These are phyloP conservation scores for Colletotrichum paranaense DNA, from an alignment of 2,329 filamentous ascomycete species.

Conservation along the genomic window DNA sequence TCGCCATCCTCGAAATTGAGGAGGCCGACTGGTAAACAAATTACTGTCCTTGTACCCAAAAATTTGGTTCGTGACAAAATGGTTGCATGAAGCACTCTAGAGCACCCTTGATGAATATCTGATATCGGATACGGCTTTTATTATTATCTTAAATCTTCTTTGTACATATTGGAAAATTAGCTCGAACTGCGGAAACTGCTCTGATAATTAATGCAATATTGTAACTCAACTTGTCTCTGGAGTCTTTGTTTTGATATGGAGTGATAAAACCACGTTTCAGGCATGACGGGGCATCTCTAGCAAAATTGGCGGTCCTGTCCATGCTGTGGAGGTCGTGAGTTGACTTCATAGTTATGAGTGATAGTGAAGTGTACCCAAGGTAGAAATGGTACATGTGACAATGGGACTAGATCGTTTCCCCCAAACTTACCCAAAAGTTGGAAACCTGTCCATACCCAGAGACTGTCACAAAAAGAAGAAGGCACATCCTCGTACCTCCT, in stretches of 20 bases:
- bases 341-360: background rate
- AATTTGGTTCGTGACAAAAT: background rate
- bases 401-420: no score
- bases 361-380: background rate
- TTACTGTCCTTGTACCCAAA: no score
- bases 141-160: background rate
- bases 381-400: background rate
- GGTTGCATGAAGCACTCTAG: background rate
- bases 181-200: background rate
- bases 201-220: background rate
- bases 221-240: background rate
- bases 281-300: background rate
- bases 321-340: background rate
- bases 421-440: no score
- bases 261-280: background rate
- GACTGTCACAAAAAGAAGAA: no score
- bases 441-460: no score
- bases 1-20: conserved; percentile 47
- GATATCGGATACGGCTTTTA: background rate
- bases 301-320: background rate
- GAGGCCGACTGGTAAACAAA: background rate
- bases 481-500: no score
- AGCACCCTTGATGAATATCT: background rate
- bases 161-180: background rate
- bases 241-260: background rate